phyloP scores from a whole-genome alignment of 2,329 filamentous ascomycete genomes.

The Ceratocystis albifundus region DNA sequence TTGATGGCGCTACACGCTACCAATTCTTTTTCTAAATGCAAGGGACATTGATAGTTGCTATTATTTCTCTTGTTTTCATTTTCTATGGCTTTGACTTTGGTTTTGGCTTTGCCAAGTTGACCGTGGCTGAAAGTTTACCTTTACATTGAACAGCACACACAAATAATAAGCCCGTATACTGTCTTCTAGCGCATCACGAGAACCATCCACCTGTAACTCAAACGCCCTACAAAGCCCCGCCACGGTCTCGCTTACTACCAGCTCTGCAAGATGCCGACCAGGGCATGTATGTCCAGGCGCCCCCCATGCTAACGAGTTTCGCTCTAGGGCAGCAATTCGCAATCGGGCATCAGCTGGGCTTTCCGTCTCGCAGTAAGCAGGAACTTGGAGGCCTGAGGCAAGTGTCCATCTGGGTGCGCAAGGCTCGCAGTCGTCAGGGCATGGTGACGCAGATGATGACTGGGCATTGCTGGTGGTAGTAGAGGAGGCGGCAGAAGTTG shows the following conservation, averaged over 20 bases:
- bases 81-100: background rate
- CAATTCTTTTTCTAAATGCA: too few species aligned
- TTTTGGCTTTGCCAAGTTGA: background rate
- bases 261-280: slow-evolving; percentile 40
- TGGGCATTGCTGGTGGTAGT: background rate
- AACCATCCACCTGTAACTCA: slow-evolving; percentile 33
- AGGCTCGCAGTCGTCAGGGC: background rate
- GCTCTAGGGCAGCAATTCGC: slow-evolving; percentile 33
- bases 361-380: slow-evolving; percentile 12
- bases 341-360: slow-evolving; percentile 25
- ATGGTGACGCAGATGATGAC: background rate
- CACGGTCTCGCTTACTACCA: slow-evolving; percentile 38
- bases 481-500: background rate
- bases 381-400: slow-evolving; percentile 11
- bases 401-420: slow-evolving; percentile 2
- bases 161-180: slow-evolving; percentile 19
- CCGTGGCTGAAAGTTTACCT: slow-evolving; percentile 12
- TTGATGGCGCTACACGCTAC: background rate
- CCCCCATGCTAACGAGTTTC: slow-evolving; percentile 41
- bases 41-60: too few species aligned
- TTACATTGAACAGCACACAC: slow-evolving; percentile 20
- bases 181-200: slow-evolving; percentile 24
- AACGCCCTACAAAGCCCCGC: slow-evolving; percentile 34
- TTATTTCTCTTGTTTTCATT: background rate
- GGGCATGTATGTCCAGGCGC: slow-evolving; percentile 42